Conservation (phyloP, 306 rosid species). For the Acmispon strigosus region DNA sequence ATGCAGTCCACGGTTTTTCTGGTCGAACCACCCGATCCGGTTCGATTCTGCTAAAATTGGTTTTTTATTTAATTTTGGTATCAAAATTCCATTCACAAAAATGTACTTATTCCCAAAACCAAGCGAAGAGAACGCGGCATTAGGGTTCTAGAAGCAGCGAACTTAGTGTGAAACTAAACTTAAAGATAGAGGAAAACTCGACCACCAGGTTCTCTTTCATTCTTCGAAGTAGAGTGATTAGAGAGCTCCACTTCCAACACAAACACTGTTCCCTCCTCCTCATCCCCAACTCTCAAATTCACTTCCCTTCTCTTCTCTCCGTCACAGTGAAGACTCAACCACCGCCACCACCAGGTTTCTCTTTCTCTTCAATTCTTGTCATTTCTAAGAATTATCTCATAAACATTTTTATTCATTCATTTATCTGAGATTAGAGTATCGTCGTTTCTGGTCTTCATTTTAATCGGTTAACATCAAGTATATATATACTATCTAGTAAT, state of each 20-base stretch:
- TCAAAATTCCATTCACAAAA: neutral
- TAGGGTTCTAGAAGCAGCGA: constrained; percentile 24
- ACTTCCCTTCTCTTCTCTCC: neutral
- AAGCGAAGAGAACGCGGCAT: neutral
- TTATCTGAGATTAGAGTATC: neutral
- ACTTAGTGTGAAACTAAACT: neutral
- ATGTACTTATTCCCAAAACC: neutral
- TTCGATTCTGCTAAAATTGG: too few relatives aligned
- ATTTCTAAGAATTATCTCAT: neutral
- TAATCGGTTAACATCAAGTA: neutral
- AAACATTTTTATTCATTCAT: neutral
- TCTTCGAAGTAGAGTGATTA: neutral
- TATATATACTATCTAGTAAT: neutral
- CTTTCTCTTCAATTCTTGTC: neutral
- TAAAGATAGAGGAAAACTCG: neutral
- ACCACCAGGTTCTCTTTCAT: constrained; percentile 18
- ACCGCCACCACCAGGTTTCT: constrained; percentile 4
- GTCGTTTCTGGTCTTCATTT: constrained; percentile 6
- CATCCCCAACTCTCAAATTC: neutral
- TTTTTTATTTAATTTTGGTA: neutral
- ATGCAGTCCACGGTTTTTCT: too few relatives aligned
- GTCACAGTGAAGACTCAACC: neutral
- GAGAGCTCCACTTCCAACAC: neutral
- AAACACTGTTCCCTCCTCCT: constrained; percentile 32
- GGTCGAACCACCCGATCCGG: too few relatives aligned